Percentiles rank a stretch among this genome's conserved stretches.
phyloP scores from a whole-genome alignment of 441 rosid genomes.

The Adansonia grandidieri region DNA sequence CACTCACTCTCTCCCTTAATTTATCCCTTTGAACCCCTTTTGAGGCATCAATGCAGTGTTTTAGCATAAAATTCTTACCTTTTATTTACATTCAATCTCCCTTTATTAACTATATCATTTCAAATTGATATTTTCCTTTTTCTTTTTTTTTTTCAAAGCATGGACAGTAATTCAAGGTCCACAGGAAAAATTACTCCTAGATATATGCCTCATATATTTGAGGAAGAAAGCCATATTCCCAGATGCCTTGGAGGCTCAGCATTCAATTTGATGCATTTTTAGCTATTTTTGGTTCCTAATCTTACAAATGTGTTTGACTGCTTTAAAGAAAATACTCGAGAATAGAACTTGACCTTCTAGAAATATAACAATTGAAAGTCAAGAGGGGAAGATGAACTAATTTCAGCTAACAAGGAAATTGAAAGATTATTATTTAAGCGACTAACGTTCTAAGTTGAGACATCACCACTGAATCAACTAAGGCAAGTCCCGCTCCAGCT shows the following conservation, averaged over 20 bases:
- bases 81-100: background rate
- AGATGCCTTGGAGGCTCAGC: background rate
- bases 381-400: constrained; percentile 19
- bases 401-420: constrained; percentile 11
- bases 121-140: background rate
- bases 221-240: constrained; percentile 7
- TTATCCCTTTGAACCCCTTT: background rate
- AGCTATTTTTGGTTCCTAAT: constrained; percentile 15
- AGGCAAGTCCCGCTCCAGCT: constrained; percentile 92
- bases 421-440: constrained; percentile 32
- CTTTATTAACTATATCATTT: background rate
- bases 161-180: background rate
- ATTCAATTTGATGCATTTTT: background rate
- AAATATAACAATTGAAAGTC: constrained; percentile 9
- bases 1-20: background rate
- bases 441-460: constrained; percentile 61
- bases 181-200: background rate
- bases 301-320: constrained; percentile 9
- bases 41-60: background rate
- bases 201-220: background rate
- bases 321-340: constrained; percentile 4
- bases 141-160: background rate
- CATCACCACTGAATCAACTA: constrained; percentile 98
- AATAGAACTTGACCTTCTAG: background rate
- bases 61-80: background rate